These are phyloP conservation scores for Eucalyptus cloeziana DNA, from an alignment of 345 rosid genomes.

Conservation along the genomic window DNA sequence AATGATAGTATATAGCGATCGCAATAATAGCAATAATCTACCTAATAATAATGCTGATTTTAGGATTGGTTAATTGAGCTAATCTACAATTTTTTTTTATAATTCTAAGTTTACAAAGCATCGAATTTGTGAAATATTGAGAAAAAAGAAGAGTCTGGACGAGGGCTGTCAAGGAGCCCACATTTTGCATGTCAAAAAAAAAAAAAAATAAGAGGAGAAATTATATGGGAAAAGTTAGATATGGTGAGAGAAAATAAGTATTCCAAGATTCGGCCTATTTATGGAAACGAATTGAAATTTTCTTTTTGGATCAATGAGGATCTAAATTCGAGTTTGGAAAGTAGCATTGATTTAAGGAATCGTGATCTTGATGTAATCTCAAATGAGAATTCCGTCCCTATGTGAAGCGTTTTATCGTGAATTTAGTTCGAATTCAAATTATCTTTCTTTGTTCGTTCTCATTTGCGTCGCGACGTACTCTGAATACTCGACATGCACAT, in stretches of 20 bases:
- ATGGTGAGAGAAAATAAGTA: neutral
- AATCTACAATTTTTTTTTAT: neutral
- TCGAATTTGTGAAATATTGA: neutral
- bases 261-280: neutral
- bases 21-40: neutral
- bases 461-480: neutral
- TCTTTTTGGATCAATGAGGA: neutral
- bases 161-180: neutral
- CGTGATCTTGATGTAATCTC: neutral
- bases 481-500: neutral
- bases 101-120: neutral
- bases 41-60: neutral
- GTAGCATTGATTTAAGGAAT: neutral
- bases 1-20: neutral
- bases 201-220: accelerated
- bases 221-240: neutral
- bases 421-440: neutral
- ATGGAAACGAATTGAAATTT: neutral
- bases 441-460: neutral
- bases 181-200: neutral
- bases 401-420: neutral
- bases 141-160: neutral
- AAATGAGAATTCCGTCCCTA: neutral
- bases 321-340: neutral
- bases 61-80: neutral